Percentiles rank a stretch among this genome's conserved stretches.
These are phyloP conservation scores for Suillus subalutaceus DNA, from an alignment of 768 basidiomycete genomes.

Conservation along the genomic window DNA sequence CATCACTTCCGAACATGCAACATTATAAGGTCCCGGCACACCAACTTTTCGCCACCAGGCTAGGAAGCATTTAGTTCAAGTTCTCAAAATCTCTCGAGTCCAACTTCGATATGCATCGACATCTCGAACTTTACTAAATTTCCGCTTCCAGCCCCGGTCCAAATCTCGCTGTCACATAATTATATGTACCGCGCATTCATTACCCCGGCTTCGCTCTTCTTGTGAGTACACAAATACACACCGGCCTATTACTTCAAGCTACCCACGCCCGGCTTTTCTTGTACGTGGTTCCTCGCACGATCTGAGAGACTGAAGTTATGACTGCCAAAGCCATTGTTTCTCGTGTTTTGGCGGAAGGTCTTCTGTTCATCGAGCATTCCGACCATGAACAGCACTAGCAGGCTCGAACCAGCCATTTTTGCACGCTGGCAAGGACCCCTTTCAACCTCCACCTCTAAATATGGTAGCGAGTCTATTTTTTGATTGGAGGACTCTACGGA, in stretches of 20 bases:
- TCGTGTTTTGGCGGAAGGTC: neutral
- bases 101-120: neutral
- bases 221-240: conserved; percentile 1
- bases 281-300: neutral
- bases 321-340: neutral
- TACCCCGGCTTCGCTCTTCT: neutral
- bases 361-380: neutral
- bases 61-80: neutral
- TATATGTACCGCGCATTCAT: neutral
- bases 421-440: neutral
- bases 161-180: neutral
- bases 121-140: neutral
- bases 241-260: neutral
- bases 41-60: neutral
- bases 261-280: neutral
- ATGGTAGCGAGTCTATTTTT: neutral
- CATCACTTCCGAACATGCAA: neutral
- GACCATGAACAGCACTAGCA: neutral
- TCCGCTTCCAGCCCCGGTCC: neutral
- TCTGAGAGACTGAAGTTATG: neutral
- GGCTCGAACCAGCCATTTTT: too few relatives aligned
- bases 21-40: neutral
- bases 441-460: conserved; percentile 4
- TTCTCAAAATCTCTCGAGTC: neutral
- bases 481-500: neutral